Base-by-base conservation (phyloP, 2,329 filamentous ascomycete species). In the Fusarium hostae region DNA sequence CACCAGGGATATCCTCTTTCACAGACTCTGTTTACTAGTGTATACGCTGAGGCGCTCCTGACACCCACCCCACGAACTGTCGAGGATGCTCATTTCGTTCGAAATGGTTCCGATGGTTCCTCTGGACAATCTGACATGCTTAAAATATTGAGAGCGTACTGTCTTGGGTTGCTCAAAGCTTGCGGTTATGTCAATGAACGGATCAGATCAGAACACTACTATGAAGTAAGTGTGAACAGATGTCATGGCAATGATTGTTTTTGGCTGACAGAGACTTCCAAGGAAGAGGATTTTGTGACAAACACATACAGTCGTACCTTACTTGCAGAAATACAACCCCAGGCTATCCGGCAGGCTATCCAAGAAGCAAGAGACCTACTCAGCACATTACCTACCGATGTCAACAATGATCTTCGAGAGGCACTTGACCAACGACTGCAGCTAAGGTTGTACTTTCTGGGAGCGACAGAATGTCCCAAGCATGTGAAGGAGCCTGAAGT, bases 241-340 rank as follows among this genome's bases (percentile, higher is more conserved):
- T 18, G 18, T 28, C 24, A 18, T 11, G 7, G 8, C 47, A 34
- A 7, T 13, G 2, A n/a, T 22, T 16, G n/a, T 12, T 32, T 26
- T n/a, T 30, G 3, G 15, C 63, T 67, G 35, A 68, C 59, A 59
- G 16, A 59, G 15, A 16, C 24, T 20, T 72, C 15, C 9, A 34
- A 95, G 91, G 96, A 99, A 82, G 96, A 99, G 81, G 96, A 99
- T 78, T 98, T 99, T 78, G 94, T 97, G 24, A 95, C 94, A 10
- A 94, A 97, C 79, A 92, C 95, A 0, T 98, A 96, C 79, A 92
- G 94, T 73, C 89, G 95, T 40, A 90, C 89, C 16, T 84, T 99
- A 2, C 86, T 98, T 10, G 89, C 90, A 30, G 82, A 86, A 18
- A 86, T 95, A 63, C 84, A 88, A 20, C 81, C 86, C 5, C 82